These are phyloP conservation scores for Claviceps maximensis DNA, from an alignment of 2,329 filamentous ascomycete genomes.

Conservation along the genomic window DNA sequence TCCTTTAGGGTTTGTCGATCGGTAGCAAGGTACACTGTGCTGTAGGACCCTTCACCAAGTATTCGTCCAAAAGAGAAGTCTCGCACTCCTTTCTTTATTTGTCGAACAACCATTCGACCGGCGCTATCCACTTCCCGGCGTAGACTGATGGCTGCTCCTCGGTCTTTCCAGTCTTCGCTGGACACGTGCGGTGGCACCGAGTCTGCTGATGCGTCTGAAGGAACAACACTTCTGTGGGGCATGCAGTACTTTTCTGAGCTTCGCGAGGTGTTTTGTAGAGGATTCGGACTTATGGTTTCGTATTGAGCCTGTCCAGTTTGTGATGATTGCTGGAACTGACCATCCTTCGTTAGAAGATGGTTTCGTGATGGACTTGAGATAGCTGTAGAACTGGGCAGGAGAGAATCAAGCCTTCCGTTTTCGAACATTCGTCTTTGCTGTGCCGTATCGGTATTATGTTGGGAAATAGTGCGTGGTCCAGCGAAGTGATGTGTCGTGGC, in stretches of 20 bases:
- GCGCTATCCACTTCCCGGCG: conserved; percentile 74
- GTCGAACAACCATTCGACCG: conserved; percentile 66
- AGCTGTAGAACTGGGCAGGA: neutral
- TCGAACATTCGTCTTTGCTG: neutral
- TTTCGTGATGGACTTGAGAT: conserved; percentile 7
- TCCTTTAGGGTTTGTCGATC: conserved; percentile 90
- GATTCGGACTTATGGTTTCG: conserved; percentile 42
- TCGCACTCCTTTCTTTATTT: conserved; percentile 92
- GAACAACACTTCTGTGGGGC: conserved; percentile 11
- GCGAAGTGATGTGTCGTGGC: conserved; percentile 7
- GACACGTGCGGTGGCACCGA: conserved; percentile 15
- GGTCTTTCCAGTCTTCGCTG: conserved; percentile 92
- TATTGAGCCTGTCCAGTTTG: conserved; percentile 36
- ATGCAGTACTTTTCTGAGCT: conserved; percentile 31
- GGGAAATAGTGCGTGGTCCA: conserved; percentile 5
- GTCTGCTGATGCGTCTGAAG: conserved; percentile 22
- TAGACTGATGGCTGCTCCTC: conserved; percentile 75
- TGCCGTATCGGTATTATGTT: neutral
- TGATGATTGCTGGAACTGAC: conserved; percentile 8
- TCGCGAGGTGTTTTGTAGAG: conserved; percentile 65
- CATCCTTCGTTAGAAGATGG: conserved; percentile 1
- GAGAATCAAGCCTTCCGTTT: neutral
- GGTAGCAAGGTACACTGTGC: conserved; percentile 83
- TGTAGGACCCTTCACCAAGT: conserved; percentile 93
- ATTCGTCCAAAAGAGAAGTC: conserved; percentile 90